Conservation (phyloP, 2,329 filamentous ascomycete species). For the Sporothrix pallida region DNA sequence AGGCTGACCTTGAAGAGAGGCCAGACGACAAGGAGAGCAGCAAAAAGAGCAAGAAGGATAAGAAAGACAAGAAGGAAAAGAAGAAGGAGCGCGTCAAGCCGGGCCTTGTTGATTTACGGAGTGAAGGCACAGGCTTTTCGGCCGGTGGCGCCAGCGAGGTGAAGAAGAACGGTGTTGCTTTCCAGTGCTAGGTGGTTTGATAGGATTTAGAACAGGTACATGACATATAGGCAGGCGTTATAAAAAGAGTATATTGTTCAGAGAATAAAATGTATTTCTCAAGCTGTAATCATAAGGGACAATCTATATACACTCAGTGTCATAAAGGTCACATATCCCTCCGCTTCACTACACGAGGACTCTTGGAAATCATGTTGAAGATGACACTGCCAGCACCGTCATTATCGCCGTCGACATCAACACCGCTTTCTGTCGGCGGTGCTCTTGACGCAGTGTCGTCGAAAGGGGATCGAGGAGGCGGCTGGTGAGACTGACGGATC, state of each 20-base stretch:
- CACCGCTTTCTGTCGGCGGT: not conserved
- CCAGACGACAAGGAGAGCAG: conserved; percentile 46
- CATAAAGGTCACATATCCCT: not conserved
- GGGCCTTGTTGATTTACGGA: conserved; percentile 78
- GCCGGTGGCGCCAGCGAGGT: conserved; percentile 84
- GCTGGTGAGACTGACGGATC: not conserved
- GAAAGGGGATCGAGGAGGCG: not conserved
- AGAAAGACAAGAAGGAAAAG: conserved; percentile 47
- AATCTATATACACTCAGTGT: no score
- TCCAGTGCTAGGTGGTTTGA: conserved; percentile 37
- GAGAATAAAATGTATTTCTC: not conserved
- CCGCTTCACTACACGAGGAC: conserved; percentile 27
- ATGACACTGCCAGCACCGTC: conserved; percentile 28
- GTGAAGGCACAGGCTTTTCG: conserved; percentile 91
- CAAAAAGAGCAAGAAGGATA: conserved; percentile 52
- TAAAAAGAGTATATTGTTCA: not conserved
- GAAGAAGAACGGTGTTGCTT: conserved; percentile 70
- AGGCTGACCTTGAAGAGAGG: conserved; percentile 69
- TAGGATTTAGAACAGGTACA: not conserved
- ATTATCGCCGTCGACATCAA: not conserved
- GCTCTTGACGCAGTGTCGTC: not conserved
- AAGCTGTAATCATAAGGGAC: no score
- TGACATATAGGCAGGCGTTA: not conserved
- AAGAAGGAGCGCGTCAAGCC: conserved; percentile 64
- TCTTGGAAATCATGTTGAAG: conserved; percentile 36